Base-by-base conservation (phyloP, 2,329 filamentous ascomycete genomes). In the Fusarium robinianum region DNA sequence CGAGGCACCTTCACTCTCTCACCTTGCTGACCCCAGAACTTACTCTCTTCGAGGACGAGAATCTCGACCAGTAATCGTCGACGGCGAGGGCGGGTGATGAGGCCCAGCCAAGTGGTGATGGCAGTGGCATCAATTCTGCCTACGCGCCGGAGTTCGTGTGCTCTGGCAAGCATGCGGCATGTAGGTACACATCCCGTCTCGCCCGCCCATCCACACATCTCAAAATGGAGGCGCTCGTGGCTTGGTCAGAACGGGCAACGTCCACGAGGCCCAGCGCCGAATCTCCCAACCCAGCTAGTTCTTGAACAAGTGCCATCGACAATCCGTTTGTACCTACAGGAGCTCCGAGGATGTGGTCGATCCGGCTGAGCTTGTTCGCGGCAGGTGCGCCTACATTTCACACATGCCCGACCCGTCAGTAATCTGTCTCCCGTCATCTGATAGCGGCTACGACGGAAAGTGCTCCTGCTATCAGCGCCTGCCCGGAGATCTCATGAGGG, bases 331-430 rank as follows among this genome's bases (percentile, higher is more conserved):
- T 57, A 43, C 51, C 51, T 54, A 54, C 51, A 55, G 51, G 51
- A 54, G 51, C 23, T 46, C 45, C 32, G 34, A 42, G 22, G 46
- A 54, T n/a, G 37, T 26, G 19, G 37, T 40, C 19, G 50, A 54
- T 54, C 51, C n/a, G n/a, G n/a, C n/a, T 54, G 43, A 35, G 27
- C 44, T 51, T 49, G 27, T 46, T 33, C 43, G 54, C 57, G 57
- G 51, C 51, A 60, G 56, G 60, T 60, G 57, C 51, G 57, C 57
- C 38, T 54, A 51, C 42, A 41, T 54, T 32, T 32, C 44, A 51
- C 43, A 40, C 37, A 42, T 53, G 49, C 33, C 39, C 45, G 43
- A 50, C 29, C 10, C 39, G 16, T 31, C 24, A 46, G 11, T 41
- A 51, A 54, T 55, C 51, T 47, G 43, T 46, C 46, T 53, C 46